Conservation (phyloP, 192 early-diverging fungal species). For the Backusella psychrophila region DNA sequence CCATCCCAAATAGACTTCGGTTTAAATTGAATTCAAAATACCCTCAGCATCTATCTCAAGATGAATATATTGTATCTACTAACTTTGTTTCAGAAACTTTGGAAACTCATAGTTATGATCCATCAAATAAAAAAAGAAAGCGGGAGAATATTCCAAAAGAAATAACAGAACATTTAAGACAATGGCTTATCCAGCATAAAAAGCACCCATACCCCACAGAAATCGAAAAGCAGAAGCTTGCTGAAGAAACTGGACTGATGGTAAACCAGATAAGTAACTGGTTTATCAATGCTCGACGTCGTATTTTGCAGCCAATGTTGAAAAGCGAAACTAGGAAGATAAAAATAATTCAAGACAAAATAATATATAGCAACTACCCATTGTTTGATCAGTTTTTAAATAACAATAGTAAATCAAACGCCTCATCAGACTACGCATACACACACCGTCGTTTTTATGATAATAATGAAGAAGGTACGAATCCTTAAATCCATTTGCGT, state of each 20-base stretch:
- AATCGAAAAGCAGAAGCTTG: constrained; percentile 48
- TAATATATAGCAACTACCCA: background rate
- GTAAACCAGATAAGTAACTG: constrained; percentile 62
- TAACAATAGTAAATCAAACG: background rate
- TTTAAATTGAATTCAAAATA: background rate
- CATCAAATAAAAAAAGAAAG: constrained; percentile 22
- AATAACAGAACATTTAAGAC: constrained; percentile 41
- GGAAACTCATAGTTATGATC: background rate
- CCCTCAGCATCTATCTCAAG: background rate
- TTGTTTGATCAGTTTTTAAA: background rate
- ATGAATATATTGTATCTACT: background rate
- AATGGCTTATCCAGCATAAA: constrained; percentile 53
- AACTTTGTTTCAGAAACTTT: background rate
- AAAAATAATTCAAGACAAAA: background rate
- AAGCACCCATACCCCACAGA: constrained; percentile 58
- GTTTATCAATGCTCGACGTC: constrained; percentile 61
- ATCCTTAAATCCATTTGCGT: background rate
- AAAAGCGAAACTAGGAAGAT: constrained; percentile 15
- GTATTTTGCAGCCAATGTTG: constrained; percentile 53
- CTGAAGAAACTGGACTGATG: constrained; percentile 44
- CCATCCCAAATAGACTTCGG: background rate
- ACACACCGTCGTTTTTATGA: background rate
- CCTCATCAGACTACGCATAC: background rate
- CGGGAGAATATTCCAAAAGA: constrained; percentile 45
- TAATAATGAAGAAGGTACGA: background rate